phyloP scores from a whole-genome alignment of 176 grass and related monocot species.

The Dactylis glomerata region DNA sequence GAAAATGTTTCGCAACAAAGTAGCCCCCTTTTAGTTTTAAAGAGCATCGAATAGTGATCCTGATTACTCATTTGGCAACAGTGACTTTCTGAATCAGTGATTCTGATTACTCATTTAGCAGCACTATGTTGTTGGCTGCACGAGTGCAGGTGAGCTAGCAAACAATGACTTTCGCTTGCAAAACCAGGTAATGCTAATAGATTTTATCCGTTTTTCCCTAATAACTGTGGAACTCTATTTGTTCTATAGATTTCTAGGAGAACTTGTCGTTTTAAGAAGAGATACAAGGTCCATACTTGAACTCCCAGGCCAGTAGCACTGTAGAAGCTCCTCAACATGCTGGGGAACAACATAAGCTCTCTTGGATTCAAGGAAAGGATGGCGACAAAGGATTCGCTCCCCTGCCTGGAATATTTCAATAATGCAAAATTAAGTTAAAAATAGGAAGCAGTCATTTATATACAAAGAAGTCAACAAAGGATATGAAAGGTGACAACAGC shows the following conservation, averaged over 20 bases:
- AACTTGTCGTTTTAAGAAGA: conserved; percentile 15
- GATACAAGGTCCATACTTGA: conserved; percentile 50
- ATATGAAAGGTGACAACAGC: background rate
- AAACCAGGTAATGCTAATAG: background rate
- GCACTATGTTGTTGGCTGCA: background rate
- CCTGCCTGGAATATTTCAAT: conserved; percentile 59
- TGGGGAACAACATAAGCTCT: conserved; percentile 93
- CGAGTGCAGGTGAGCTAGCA: background rate
- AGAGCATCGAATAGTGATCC: background rate
- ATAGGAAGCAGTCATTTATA: background rate
- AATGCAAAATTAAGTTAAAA: conserved; percentile 21
- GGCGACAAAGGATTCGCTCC: conserved; percentile 83
- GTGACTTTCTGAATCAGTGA: background rate
- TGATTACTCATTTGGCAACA: background rate
- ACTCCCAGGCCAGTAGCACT: conserved; percentile 81
- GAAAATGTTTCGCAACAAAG: background rate
- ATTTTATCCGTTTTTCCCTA: background rate
- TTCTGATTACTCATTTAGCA: background rate
- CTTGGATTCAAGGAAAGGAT: conserved; percentile 97
- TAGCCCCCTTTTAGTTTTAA: background rate
- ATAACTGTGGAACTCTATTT: background rate
- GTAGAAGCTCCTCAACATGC: conserved; percentile 85
- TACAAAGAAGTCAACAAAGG: background rate
- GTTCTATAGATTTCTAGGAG: background rate
- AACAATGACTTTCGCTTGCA: too few relatives aligned